Percentiles rank a stretch among this genome's conserved stretches.
phyloP scores from a whole-genome alignment of 805 yeast species.

The Pichia heedii region DNA sequence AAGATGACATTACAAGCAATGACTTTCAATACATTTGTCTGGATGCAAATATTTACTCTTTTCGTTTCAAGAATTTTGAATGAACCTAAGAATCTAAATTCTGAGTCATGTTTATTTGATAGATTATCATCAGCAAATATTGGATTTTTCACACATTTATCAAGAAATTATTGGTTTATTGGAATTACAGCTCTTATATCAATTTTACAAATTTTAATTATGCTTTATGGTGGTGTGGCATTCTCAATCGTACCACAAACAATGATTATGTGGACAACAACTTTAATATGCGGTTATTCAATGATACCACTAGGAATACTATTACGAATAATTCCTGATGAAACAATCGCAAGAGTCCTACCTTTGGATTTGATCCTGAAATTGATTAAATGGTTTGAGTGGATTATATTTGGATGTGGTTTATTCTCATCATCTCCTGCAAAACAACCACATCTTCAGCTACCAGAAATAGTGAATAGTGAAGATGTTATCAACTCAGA shows the following conservation, averaged over 20 bases:
- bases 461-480: neutral
- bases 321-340: slow-evolving; percentile 77
- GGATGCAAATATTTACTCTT: slow-evolving; percentile 94
- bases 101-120: slow-evolving; percentile 44
- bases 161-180: slow-evolving; percentile 76
- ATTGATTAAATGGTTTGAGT: slow-evolving; percentile 12
- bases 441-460: neutral
- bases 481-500: neutral
- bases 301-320: slow-evolving; percentile 75
- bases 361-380: slow-evolving; percentile 47
- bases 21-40: slow-evolving; percentile 93
- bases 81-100: slow-evolving; percentile 51
- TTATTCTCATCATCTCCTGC: neutral
- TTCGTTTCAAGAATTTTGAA: slow-evolving; percentile 87
- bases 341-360: slow-evolving; percentile 55
- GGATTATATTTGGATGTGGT: slow-evolving; percentile 14
- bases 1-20: slow-evolving; percentile 61
- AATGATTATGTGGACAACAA: slow-evolving; percentile 83
- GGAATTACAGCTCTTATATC: slow-evolving; percentile 66
- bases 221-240: slow-evolving; percentile 97
- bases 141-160: slow-evolving; percentile 75
- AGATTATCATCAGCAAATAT: slow-evolving; percentile 57
- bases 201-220: slow-evolving; percentile 77
- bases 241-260: slow-evolving; percentile 76
- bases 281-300: slow-evolving; percentile 68